Evolutionary conservation across 495 filamentous ascomycete species (phyloP).

Genomic region (Hyaloscypha finlandica): DNA sequence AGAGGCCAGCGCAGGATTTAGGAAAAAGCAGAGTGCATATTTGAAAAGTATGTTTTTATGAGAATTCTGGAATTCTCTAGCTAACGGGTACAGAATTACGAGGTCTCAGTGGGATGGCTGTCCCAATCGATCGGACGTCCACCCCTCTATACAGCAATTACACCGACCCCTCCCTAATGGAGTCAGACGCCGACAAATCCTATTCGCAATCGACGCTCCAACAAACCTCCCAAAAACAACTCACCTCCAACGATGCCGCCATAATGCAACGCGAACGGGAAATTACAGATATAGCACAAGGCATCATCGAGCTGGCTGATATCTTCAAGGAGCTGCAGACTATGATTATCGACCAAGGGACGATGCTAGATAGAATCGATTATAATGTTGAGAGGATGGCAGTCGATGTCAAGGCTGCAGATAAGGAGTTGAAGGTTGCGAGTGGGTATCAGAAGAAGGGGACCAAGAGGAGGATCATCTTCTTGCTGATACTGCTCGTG

Average conservation of each 20-base stretch:
- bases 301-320: constrained; percentile 94
- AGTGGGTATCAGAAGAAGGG: constrained; percentile 84
- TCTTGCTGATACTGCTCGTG: constrained; percentile 81
- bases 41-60: constrained; percentile 70
- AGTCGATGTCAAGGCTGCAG: constrained; percentile 84
- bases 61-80: background rate
- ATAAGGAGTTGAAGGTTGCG: constrained; percentile 87
- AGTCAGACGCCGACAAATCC: constrained; percentile 87
- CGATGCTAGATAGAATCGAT: constrained; percentile 95
- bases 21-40: constrained; percentile 97
- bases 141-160: constrained; percentile 58
- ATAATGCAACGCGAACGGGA: constrained; percentile 95
- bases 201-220: constrained; percentile 87
- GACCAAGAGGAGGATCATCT: constrained; percentile 87
- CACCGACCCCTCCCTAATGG: constrained; percentile 77
- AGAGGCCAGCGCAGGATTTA: constrained; percentile 87
- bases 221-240: constrained; percentile 54
- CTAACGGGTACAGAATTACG: constrained; percentile 70
- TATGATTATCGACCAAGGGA: constrained; percentile 98
- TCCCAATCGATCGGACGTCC: constrained; percentile 51
- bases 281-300: constrained; percentile 96
- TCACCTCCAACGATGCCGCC: constrained; percentile 76
- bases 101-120: constrained; percentile 60
- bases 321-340: constrained; percentile 94
- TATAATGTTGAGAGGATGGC: constrained; percentile 96